Base-by-base conservation (phyloP, 2,329 filamentous ascomycete species). In the Cladophialophora bantiana region DNA sequence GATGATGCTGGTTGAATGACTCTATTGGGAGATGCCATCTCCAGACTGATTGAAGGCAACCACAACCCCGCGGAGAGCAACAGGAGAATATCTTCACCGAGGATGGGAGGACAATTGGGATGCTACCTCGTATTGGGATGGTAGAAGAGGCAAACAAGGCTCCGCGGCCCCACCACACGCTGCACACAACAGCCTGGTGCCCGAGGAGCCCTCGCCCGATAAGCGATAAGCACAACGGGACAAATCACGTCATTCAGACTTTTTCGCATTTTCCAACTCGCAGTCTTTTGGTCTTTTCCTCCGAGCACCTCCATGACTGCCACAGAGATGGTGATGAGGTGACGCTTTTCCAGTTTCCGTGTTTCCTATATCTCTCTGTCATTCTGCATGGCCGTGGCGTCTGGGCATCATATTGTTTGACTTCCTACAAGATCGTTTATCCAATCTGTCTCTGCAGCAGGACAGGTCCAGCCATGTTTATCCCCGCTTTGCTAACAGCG, bases 401-500 rank as follows among this genome's bases (percentile, higher is more conserved):
- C 58, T 50, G 31, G 62, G 59, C 40, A 42, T 59, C 42, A 50
- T 13, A 53, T 57, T 48, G 6, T 12, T 56, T 66, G 40, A 35
- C 20, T 32, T 55, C 42, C 26, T 26, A 31, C 31, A 58, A 50
- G 12, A 4, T 59, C 12, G 18, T 50, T 36, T 32, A 5, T 35
- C 31, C 40, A 26, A 31, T 4, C 7, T 20, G 15, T 36, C 45
- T 13, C 18, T 12, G 1, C 34, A 12, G 26, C 59, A 10, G 18
- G 32, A 5, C 12, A 18, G 7, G 34, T 53, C 18, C 42, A 50
- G 42, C 55, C 40, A 71, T 71, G 69, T 59, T 59, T 56, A 26
- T 61, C 20, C 68, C 70, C 42, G 68, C 70, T 9, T 72, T 83
- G 32, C 73, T 83, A 71, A 75, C 78, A 32, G 79, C 81, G 26